These are phyloP conservation scores for Exophiala calicioides DNA, from an alignment of 2,329 filamentous ascomycete genomes.

Conservation along the genomic window DNA sequence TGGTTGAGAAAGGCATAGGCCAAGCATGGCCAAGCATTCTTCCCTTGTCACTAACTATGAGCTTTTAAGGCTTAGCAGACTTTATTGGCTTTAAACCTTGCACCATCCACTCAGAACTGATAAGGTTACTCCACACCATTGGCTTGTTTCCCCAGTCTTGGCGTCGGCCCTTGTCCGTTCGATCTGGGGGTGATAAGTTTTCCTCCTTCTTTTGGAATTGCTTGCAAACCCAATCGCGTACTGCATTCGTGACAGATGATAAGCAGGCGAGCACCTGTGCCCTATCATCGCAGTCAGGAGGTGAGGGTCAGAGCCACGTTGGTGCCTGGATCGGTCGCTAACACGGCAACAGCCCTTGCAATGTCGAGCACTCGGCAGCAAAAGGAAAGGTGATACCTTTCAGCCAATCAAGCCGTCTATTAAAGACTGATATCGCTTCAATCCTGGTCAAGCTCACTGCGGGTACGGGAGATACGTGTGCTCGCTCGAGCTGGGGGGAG, in stretches of 20 bases:
- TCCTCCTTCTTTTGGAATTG: constrained; percentile 5
- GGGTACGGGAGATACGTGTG: constrained; percentile 3
- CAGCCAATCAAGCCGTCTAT: constrained; percentile 10
- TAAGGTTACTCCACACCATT: constrained; percentile 26
- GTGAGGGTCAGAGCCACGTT: constrained; percentile 8
- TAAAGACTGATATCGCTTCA: constrained; percentile 22
- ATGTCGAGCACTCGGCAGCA: constrained; percentile 3
- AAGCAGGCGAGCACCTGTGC: constrained; percentile 9
- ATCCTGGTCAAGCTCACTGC: constrained; percentile 15
- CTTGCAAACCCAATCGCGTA: constrained; percentile 16
- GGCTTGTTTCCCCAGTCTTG: constrained; percentile 15
- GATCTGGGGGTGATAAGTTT: neutral
- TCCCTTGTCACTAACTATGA: too few species aligned
- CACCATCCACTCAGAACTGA: constrained; percentile 21
- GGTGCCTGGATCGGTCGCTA: constrained; percentile 18
- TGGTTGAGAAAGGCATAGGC: too few species aligned
- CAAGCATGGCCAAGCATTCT: too few species aligned
- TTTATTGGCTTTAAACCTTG: constrained; percentile 11
- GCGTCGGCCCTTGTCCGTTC: neutral
- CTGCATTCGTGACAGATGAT: constrained; percentile 10
- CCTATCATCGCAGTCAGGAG: constrained; percentile 5
- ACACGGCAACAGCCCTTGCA: constrained; percentile 5
- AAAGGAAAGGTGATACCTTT: neutral
- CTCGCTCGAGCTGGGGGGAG: constrained; percentile 3
- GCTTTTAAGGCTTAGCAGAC: constrained; percentile 24